A percentile compares a stretch with the other conserved stretches of the same genome.
These are phyloP conservation scores for Saturnispora bothae DNA, from an alignment of 805 yeast species.

Conservation along the genomic window DNA sequence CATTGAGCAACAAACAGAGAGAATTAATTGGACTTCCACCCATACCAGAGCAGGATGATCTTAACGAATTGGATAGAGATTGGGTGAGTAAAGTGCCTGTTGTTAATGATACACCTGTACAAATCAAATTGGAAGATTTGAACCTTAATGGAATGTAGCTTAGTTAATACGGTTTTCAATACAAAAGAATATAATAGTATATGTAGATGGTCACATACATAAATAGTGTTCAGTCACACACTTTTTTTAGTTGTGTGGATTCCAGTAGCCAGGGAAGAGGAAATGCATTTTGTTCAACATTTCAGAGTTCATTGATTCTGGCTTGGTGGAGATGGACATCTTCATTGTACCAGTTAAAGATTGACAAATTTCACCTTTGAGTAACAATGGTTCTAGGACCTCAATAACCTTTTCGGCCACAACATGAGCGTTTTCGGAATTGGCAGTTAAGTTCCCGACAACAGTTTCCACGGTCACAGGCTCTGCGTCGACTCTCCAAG, in stretches of 20 bases:
- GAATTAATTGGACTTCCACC: constrained; percentile 33
- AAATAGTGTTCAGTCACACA: too few species aligned
- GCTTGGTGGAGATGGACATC: constrained; percentile 68
- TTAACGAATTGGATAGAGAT: constrained; percentile 4
- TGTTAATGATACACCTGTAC: constrained; percentile 1
- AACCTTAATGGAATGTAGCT: too few species aligned
- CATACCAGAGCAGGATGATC: not conserved
- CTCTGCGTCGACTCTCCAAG: constrained; percentile 93
- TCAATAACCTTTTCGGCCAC: constrained; percentile 63
- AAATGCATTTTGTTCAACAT: constrained; percentile 72
- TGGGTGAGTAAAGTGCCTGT: not conserved
- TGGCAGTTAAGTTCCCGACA: constrained; percentile 80
- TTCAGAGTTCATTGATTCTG: constrained; percentile 61
- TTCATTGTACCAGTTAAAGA: constrained; percentile 70
- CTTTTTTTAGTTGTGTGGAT: not conserved
- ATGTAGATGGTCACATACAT: too few species aligned
- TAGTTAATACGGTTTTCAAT: too few species aligned
- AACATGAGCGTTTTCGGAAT: constrained; percentile 73
- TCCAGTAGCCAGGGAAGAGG: constrained; percentile 74
- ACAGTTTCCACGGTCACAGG: constrained; percentile 98
- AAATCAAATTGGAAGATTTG: constrained; percentile 6
- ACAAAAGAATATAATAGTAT: too few species aligned
- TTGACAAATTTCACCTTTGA: constrained; percentile 53
- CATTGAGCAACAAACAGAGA: constrained; percentile 37
- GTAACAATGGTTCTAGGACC: constrained; percentile 52